Conservation (phyloP, 75 land plant genomes). For the Picea glauca region DNA sequence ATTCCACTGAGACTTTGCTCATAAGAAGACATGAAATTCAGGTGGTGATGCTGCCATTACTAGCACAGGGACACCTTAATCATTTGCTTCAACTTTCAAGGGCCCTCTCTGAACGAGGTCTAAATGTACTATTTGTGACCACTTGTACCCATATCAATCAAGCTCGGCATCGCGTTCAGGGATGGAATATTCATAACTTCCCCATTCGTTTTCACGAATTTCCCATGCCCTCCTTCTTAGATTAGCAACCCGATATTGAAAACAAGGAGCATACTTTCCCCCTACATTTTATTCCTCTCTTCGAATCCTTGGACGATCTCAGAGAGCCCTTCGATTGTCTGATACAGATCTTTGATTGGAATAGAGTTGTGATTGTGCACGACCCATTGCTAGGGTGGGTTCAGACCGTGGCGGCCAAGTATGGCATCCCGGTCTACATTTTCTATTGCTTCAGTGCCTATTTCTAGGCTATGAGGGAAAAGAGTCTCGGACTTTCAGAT, state of each 20-base stretch:
- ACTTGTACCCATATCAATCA: conserved; percentile 30
- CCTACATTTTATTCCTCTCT: conserved; percentile 19
- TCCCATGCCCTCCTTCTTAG: too few species aligned
- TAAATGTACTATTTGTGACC: conserved; percentile 21
- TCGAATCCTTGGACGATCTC: conserved; percentile 25
- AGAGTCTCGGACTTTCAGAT: too few species aligned
- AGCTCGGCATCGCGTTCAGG: too few species aligned
- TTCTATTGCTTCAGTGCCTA: background rate
- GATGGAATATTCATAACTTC: background rate
- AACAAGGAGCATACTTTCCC: too few species aligned
- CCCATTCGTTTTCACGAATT: conserved; percentile 23
- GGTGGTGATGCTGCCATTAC: background rate
- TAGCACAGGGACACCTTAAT: conserved; percentile 46
- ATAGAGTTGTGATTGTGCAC: background rate
- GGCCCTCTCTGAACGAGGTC: conserved; percentile 18
- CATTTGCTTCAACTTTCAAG: conserved; percentile 29
- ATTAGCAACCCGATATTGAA: too few species aligned
- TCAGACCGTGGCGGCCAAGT: too few species aligned
- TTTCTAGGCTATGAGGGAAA: too few species aligned
- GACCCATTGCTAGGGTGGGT: too few species aligned
- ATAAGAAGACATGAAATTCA: background rate
- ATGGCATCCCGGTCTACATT: background rate
- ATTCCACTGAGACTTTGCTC: too few species aligned
- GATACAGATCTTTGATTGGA: conserved; percentile 3
- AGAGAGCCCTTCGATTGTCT: conserved; percentile 12